Conservation (phyloP, 2,329 filamentous ascomycete species). For the Pestalotiopsis sp. region DNA sequence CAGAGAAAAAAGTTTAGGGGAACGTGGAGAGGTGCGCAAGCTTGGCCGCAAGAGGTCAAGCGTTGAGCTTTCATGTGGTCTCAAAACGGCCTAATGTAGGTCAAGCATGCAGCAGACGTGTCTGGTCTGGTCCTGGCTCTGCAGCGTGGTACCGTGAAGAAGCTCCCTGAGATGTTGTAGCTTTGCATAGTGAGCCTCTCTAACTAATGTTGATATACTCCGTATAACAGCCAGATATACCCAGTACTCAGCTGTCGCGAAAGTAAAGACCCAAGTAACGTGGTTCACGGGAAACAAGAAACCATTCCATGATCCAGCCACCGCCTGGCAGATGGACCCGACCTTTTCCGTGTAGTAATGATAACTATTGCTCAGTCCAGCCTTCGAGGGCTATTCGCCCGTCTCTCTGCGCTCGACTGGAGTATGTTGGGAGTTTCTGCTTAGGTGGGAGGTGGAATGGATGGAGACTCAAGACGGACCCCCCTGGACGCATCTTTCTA, state of each 20-base stretch:
- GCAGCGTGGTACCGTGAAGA: no score
- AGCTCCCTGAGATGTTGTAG: no score
- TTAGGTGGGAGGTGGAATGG: not conserved
- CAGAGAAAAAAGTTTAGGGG: slow-evolving; percentile 10
- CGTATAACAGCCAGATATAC: no score
- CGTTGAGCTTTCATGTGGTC: not conserved
- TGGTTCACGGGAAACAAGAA: not conserved
- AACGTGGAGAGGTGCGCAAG: slow-evolving; percentile 9
- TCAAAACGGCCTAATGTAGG: not conserved
- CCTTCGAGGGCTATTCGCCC: not conserved
- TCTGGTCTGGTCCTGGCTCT: not conserved
- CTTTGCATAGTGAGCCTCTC: no score
- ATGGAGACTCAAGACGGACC: not conserved
- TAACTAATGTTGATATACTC: no score
- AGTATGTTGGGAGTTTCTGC: not conserved
- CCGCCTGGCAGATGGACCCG: not conserved
- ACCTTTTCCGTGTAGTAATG: not conserved
- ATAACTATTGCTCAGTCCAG: not conserved
- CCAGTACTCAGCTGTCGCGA: no score
- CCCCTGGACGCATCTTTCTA: not conserved
- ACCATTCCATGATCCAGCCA: not conserved
- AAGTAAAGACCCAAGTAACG: no score
- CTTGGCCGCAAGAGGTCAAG: not conserved
- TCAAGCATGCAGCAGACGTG: not conserved
- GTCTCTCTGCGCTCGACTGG: not conserved